Conservation (phyloP, 1,284 basidiomycete genomes). For the Tilletiaria anomala region DNA sequence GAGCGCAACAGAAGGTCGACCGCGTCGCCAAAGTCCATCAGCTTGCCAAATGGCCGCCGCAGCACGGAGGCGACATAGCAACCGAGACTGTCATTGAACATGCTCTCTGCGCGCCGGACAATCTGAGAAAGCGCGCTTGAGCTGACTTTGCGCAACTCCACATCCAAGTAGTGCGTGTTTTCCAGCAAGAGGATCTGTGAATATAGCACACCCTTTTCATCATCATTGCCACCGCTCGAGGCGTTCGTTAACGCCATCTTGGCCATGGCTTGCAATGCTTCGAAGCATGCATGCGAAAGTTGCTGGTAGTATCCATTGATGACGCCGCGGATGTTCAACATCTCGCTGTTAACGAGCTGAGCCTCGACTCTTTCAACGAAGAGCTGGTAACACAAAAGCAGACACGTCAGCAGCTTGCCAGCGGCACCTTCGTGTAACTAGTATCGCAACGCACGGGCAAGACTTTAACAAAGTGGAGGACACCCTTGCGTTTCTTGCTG, state of each 20-base stretch:
- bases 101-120: conserved; percentile 57
- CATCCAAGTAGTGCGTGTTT: conserved; percentile 86
- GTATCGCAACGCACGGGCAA: conserved; percentile 61
- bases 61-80: conserved; percentile 78
- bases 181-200: conserved; percentile 92
- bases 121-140: conserved; percentile 48
- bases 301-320: conserved; percentile 75
- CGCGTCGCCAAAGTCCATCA: conserved; percentile 88
- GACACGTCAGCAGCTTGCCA: not conserved
- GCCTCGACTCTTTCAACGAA: conserved; percentile 72
- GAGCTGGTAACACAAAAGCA: conserved; percentile 18
- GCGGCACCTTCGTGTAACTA: not conserved
- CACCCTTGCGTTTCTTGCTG: conserved; percentile 79
- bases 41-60: conserved; percentile 67
- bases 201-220: conserved; percentile 86
- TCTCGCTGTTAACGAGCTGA: conserved; percentile 56
- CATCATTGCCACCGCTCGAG: conserved; percentile 39
- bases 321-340: conserved; percentile 59
- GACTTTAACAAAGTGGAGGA: conserved; percentile 80
- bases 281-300: conserved; percentile 78
- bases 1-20: conserved; percentile 70
- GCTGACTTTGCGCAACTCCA: conserved; percentile 48
- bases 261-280: conserved; percentile 79
- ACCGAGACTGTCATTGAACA: conserved; percentile 73
- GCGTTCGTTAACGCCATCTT: conserved; percentile 51